phyloP scores from a whole-genome alignment of 352 stramenopile species.

The Pythium brassicae region DNA sequence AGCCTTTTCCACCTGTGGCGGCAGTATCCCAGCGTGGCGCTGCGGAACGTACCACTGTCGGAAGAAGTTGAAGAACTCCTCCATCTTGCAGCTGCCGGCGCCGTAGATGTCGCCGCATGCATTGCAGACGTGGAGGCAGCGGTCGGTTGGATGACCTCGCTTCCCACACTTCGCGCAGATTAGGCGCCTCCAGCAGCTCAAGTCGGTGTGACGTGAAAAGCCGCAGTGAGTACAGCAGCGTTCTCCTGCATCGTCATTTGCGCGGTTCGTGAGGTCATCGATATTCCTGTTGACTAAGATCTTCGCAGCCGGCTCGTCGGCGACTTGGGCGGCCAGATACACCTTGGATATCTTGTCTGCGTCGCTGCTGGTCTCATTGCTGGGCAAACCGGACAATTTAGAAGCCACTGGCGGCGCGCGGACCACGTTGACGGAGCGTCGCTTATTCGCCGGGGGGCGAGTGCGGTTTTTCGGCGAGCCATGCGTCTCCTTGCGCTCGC shows the following conservation, averaged over 20 bases:
- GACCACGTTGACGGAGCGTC: neutral
- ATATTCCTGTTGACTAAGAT: too few relatives aligned
- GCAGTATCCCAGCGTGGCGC: constrained; percentile 9
- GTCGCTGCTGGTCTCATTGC: neutral
- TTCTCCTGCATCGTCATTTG: neutral
- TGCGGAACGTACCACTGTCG: constrained; percentile 10
- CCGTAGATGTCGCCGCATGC: constrained; percentile 12
- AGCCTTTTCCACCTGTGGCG: constrained; percentile 5
- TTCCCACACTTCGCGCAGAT: constrained; percentile 9
- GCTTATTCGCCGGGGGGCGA: neutral
- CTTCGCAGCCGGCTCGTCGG: neutral
- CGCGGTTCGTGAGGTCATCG: too few relatives aligned
- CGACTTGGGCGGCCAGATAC: neutral
- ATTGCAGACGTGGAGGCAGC: constrained; percentile 12
- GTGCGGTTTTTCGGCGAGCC: neutral
- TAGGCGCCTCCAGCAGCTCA: constrained; percentile 10
- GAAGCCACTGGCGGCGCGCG: neutral
- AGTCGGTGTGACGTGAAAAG: neutral
- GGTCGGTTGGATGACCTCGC: constrained; percentile 8
- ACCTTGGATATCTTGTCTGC: neutral
- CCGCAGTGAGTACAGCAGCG: constrained; percentile 3
- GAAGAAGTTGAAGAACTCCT: constrained; percentile 14
- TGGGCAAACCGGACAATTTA: neutral
- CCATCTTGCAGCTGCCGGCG: constrained; percentile 6
- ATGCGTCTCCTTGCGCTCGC: constrained; percentile 3